Conservation (phyloP, 768 basidiomycete genomes). For the Termitomyces sp. region DNA sequence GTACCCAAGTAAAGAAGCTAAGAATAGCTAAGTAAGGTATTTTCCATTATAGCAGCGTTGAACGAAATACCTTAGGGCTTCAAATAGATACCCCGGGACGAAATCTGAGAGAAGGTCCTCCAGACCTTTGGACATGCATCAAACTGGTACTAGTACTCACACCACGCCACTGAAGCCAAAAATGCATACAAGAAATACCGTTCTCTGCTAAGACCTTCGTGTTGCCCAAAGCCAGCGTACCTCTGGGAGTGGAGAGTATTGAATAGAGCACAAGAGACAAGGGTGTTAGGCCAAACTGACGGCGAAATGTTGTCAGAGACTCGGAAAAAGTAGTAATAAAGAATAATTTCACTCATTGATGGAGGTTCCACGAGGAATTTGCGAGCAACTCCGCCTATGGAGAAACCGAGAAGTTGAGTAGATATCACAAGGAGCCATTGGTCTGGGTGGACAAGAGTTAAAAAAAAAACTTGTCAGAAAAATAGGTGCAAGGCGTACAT, state of each 20-base stretch:
- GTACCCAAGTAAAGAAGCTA: slow-evolving; percentile 47
- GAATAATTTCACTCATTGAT: slow-evolving; percentile 46
- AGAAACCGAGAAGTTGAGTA: slow-evolving; percentile 63
- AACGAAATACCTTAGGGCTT: slow-evolving; percentile 40
- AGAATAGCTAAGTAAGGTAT: not conserved
- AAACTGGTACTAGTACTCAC: slow-evolving; percentile 19
- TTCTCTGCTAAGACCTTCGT: slow-evolving; percentile 51
- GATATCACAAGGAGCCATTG: slow-evolving; percentile 64
- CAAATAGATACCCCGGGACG: slow-evolving; percentile 59
- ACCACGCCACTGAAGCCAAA: slow-evolving; percentile 38
- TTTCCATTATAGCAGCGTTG: not conserved
- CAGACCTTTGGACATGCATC: not conserved
- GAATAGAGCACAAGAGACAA: slow-evolving; percentile 66
- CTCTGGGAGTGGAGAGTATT: slow-evolving; percentile 66
- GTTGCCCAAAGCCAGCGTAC: slow-evolving; percentile 48
- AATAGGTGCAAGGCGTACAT: slow-evolving; percentile 19
- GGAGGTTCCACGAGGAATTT: slow-evolving; percentile 62
- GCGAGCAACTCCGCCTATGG: slow-evolving; percentile 49
- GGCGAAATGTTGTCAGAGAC: not conserved
- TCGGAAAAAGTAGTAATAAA: not conserved
- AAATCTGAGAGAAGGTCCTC: slow-evolving; percentile 30
- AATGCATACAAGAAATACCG: slow-evolving; percentile 55
- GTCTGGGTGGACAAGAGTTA: slow-evolving; percentile 23
- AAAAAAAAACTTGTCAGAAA: not conserved
- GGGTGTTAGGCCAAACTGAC: slow-evolving; percentile 68